These are phyloP conservation scores for Ganoderma sinense DNA, from an alignment of 1,284 basidiomycete genomes.

Conservation along the genomic window DNA sequence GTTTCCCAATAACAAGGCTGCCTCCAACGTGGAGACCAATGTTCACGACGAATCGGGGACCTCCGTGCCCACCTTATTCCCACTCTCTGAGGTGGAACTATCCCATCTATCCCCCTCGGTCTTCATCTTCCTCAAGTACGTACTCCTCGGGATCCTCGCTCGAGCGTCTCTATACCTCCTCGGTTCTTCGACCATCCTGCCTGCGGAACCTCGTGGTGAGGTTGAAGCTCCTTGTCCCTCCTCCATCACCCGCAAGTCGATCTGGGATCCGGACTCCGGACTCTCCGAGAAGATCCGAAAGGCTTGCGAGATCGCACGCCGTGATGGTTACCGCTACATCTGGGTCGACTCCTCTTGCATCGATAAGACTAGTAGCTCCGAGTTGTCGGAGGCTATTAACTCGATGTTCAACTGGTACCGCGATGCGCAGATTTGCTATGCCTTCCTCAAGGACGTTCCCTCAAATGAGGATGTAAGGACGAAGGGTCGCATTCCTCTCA, in stretches of 20 bases:
- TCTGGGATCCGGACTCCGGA: not conserved
- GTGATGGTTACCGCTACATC: constrained; percentile 1
- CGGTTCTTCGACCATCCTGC: too few relatives aligned
- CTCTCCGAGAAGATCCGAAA: constrained; percentile 6
- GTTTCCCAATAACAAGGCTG: too few relatives aligned
- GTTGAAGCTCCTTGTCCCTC: too few relatives aligned
- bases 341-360: constrained; percentile 17
- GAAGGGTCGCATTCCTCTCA: not conserved
- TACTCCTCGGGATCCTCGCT: too few relatives aligned
- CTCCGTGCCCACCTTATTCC: too few relatives aligned
- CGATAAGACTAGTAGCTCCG: constrained; percentile 14
- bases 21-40: not conserved
- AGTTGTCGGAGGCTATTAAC: constrained; percentile 12
- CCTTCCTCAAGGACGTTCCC: constrained; percentile 10
- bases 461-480: not conserved
- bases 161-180: too few relatives aligned
- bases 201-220: too few relatives aligned
- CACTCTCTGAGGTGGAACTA: too few relatives aligned
- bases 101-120: too few relatives aligned
- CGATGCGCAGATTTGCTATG: constrained; percentile 8
- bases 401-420: constrained; percentile 11
- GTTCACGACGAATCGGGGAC: too few relatives aligned
- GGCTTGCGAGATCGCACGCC: constrained; percentile 3
- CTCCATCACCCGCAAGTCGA: not conserved
- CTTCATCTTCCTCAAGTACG: too few relatives aligned